Evolutionary conservation across 306 rosid genomes (phyloP).

Genomic region (Neltuma alba): DNA sequence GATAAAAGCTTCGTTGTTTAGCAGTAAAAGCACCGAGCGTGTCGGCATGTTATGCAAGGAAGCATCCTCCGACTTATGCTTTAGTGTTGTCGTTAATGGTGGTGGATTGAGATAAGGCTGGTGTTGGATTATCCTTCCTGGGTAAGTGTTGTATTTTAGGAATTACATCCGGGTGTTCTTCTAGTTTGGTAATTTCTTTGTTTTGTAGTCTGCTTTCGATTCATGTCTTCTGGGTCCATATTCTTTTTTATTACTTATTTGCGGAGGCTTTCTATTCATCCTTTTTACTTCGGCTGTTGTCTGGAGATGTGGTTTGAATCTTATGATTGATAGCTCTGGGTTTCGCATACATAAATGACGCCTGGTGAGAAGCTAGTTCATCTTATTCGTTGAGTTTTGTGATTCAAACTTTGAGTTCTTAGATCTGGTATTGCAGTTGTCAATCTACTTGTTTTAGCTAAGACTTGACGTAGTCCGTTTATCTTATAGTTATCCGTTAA

Average conservation of each 20-base stretch:
- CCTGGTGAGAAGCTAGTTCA: slow-evolving; percentile 26
- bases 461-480: slow-evolving; percentile 1
- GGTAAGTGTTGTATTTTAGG: slow-evolving; percentile 31
- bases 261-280: not conserved
- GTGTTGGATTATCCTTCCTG: slow-evolving; percentile 36
- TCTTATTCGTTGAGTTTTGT: not conserved
- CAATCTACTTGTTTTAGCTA: not conserved
- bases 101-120: slow-evolving; percentile 29
- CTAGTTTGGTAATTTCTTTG: slow-evolving; percentile 20
- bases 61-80: slow-evolving; percentile 32
- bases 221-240: not conserved
- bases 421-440: slow-evolving; percentile 26
- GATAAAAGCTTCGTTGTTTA: slow-evolving; percentile 15
- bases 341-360: not conserved
- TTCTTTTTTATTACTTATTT: not conserved
- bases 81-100: slow-evolving; percentile 34
- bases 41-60: slow-evolving; percentile 22
- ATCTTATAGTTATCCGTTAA: slow-evolving; percentile 2
- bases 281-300: not conserved
- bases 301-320: not conserved
- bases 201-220: not conserved
- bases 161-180: slow-evolving; percentile 44
- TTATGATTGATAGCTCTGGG: not conserved
- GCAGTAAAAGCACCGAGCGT: slow-evolving; percentile 7
- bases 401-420: not conserved